Conservation (phyloP, 768 basidiomycete genomes). For the Filobasidium wieringae region DNA sequence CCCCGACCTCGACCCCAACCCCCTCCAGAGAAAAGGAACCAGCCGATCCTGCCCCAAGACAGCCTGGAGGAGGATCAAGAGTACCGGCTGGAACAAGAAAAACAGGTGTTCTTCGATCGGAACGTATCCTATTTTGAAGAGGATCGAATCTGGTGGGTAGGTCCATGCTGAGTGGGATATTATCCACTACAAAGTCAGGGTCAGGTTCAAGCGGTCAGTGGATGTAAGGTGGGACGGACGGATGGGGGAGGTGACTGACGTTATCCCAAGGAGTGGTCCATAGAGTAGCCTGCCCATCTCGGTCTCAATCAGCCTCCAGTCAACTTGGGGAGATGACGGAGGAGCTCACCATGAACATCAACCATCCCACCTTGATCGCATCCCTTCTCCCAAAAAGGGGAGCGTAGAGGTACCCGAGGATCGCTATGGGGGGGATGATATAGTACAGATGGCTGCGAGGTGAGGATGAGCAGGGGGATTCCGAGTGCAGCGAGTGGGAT, state of each 20-base stretch:
- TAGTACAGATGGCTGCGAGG: constrained; percentile 25
- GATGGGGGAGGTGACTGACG: constrained; percentile 14
- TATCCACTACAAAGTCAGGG: constrained; percentile 3
- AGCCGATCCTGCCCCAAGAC: constrained; percentile 18
- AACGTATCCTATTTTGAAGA: constrained; percentile 23
- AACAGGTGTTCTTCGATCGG: constrained; percentile 38
- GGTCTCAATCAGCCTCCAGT: background rate
- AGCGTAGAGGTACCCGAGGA: constrained; percentile 20
- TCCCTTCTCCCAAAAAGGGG: constrained; percentile 32
- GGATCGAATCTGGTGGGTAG: constrained; percentile 29
- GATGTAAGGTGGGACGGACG: background rate
- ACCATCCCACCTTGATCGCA: constrained; percentile 29
- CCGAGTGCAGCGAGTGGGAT: background rate
- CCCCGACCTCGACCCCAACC: background rate
- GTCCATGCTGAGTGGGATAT: constrained; percentile 21
- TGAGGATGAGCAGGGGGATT: background rate
- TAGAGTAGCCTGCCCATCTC: constrained; percentile 25
- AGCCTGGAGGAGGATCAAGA: constrained; percentile 29
- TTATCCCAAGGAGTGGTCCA: constrained; percentile 39
- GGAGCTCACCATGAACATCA: constrained; percentile 27
- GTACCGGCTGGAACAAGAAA: constrained; percentile 34
- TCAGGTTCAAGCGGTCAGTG: background rate
- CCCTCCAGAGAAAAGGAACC: constrained; percentile 21
- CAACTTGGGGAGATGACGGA: background rate
- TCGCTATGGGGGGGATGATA: constrained; percentile 28